These are phyloP conservation scores for Hamiltosporidium tvaerminnensis DNA, from an alignment of 371 early-diverging fungal species.

Conservation along the genomic window DNA sequence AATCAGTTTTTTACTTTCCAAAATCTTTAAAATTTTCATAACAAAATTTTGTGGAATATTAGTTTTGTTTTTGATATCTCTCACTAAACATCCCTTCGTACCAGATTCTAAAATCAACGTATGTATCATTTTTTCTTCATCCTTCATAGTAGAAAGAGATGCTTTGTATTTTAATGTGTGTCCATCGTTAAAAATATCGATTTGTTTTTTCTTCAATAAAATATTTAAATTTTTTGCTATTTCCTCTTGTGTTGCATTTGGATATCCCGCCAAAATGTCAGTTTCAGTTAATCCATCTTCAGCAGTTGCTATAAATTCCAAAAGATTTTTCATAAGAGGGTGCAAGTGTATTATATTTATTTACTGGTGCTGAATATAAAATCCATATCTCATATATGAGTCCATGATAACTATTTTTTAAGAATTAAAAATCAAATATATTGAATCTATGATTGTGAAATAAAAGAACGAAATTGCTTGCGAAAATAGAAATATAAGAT, in stretches of 20 bases:
- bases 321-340: background rate
- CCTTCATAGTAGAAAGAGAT: slow-evolving; percentile 4
- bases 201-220: slow-evolving; percentile 24
- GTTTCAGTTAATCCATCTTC: slow-evolving; percentile 44
- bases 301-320: background rate
- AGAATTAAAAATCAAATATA: too few relatives aligned
- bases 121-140: slow-evolving; percentile 44
- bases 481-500: too few relatives aligned
- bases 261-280: slow-evolving; percentile 30
- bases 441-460: too few relatives aligned
- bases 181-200: slow-evolving; percentile 38
- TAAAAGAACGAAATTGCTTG: too few relatives aligned
- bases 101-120: slow-evolving; percentile 32
- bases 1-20: slow-evolving; percentile 41
- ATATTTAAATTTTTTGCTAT: slow-evolving; percentile 30
- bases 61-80: slow-evolving; percentile 47
- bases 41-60: slow-evolving; percentile 51
- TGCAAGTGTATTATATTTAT: too few relatives aligned
- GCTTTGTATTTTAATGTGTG: slow-evolving; percentile 29
- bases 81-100: slow-evolving; percentile 47
- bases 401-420: too few relatives aligned
- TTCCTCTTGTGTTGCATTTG: slow-evolving; percentile 29
- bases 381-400: too few relatives aligned
- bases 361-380: too few relatives aligned
- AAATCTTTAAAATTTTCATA: slow-evolving; percentile 41